Evolutionary conservation across 2,329 filamentous ascomycete species (phyloP).

Genomic region (Magnaporthiopsis rhizophila): DNA sequence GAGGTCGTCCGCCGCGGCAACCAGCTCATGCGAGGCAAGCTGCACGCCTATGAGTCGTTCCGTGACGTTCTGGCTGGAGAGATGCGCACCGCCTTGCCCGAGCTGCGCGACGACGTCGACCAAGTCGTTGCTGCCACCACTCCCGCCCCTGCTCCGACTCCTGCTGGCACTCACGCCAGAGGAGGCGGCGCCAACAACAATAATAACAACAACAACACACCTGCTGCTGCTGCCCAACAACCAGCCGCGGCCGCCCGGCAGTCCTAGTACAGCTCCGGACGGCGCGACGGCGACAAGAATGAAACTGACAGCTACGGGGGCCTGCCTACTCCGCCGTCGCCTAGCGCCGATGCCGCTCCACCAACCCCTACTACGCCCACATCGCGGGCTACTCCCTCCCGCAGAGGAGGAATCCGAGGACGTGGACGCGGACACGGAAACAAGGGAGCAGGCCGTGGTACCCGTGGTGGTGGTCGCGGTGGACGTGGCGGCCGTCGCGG

Average conservation of each 20-base stretch:
- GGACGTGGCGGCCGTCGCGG: no score
- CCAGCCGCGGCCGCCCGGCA: constrained; percentile 2
- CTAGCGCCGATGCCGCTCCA: not conserved
- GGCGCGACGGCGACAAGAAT: not conserved
- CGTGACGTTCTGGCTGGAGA: constrained; percentile 54
- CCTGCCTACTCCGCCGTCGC: not conserved
- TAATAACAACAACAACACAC: not conserved
- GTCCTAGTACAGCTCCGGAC: constrained; percentile 6
- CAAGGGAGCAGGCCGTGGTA: not conserved
- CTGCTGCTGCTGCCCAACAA: not conserved
- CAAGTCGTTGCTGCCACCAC: constrained; percentile 39
- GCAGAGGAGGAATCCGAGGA: constrained; percentile 14
- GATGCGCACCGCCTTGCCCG: constrained; percentile 50
- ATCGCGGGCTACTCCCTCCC: not conserved
- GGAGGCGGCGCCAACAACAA: not conserved
- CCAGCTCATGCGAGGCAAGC: constrained; percentile 59
- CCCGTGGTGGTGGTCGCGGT: no score
- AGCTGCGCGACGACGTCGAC: constrained; percentile 46
- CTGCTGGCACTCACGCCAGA: constrained; percentile 5
- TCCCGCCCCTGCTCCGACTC: constrained; percentile 6
- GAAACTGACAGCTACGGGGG: not conserved
- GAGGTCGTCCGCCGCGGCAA: constrained; percentile 59
- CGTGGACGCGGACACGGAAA: constrained; percentile 12
- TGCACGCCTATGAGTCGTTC: constrained; percentile 51
- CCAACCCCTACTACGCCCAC: not conserved